phyloP scores from a whole-genome alignment of 768 basidiomycete genomes.

The Collybiopsis confluens region DNA sequence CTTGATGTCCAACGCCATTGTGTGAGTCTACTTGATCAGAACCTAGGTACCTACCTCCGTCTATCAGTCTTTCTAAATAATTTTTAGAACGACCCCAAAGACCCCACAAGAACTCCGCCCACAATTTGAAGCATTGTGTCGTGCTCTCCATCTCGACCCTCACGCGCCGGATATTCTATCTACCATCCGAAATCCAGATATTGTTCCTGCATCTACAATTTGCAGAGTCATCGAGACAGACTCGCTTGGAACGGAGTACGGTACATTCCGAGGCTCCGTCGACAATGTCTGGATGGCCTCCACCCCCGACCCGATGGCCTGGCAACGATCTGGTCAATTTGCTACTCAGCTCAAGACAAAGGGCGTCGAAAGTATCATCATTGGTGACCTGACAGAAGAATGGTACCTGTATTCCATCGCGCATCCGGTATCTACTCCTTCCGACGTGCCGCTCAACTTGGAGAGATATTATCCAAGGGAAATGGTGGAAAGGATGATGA shows the following conservation, averaged over 20 bases:
- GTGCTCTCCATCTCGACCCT: conserved; percentile 52
- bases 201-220: conserved; percentile 46
- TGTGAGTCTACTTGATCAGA: too few relatives aligned
- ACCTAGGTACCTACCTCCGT: too few relatives aligned
- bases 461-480: conserved; percentile 54
- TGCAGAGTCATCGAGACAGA: conserved; percentile 58
- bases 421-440: conserved; percentile 45
- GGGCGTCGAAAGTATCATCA: conserved; percentile 55
- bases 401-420: conserved; percentile 78
- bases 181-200: conserved; percentile 43
- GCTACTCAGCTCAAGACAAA: conserved; percentile 48
- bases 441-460: conserved; percentile 55
- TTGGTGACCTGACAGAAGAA: conserved; percentile 72
- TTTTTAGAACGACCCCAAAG: conserved; percentile 49
- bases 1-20: conserved; percentile 72
- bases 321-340: conserved; percentile 61
- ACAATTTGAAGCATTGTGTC: conserved; percentile 64
- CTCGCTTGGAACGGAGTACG: conserved; percentile 42
- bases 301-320: conserved; percentile 56
- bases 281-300: conserved; percentile 55
- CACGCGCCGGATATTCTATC: conserved; percentile 42
- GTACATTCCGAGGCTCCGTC: conserved; percentile 67
- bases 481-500: conserved; percentile 41
- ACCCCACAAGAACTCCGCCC: conserved; percentile 51
- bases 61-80: background rate